Conservation (phyloP, 306 rosid species). For the Cercis canadensis region DNA sequence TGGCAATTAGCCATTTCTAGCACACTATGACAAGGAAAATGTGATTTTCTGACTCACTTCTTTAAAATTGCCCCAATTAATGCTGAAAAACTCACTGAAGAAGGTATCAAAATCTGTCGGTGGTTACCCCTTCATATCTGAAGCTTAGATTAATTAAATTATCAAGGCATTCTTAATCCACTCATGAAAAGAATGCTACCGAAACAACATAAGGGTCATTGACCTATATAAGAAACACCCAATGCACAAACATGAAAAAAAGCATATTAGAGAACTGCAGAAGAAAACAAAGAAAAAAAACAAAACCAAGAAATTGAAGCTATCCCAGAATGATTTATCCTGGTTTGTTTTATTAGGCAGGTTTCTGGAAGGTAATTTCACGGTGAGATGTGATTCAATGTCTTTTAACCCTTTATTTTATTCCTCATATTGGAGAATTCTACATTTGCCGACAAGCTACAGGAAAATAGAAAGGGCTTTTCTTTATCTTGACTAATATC, state of each 20-base stretch:
- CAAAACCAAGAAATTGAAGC: no score
- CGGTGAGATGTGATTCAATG: conserved; percentile 15
- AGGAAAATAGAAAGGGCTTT: neutral
- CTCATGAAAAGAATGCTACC: no score
- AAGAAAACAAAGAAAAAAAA: no score
- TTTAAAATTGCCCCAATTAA: neutral
- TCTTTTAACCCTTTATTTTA: no score
- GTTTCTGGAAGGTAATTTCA: neutral
- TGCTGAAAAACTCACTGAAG: neutral
- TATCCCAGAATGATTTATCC: no score
- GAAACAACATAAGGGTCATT: no score
- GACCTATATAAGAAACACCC: no score
- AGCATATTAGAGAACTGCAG: no score
- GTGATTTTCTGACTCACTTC: neutral
- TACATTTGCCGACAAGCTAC: conserved; percentile 25
- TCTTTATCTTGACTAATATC: conserved; percentile 1
- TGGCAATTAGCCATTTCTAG: neutral
- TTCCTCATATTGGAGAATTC: neutral
- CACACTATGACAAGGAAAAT: neutral
- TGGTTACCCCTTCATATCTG: neutral
- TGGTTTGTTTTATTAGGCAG: no score
- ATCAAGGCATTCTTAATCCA: neutral
- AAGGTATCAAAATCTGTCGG: neutral
- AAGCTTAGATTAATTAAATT: neutral
- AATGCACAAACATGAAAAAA: no score